Evolutionary conservation across 805 yeast species (phyloP).

Genomic region (Scheffersomyces spartinae): DNA sequence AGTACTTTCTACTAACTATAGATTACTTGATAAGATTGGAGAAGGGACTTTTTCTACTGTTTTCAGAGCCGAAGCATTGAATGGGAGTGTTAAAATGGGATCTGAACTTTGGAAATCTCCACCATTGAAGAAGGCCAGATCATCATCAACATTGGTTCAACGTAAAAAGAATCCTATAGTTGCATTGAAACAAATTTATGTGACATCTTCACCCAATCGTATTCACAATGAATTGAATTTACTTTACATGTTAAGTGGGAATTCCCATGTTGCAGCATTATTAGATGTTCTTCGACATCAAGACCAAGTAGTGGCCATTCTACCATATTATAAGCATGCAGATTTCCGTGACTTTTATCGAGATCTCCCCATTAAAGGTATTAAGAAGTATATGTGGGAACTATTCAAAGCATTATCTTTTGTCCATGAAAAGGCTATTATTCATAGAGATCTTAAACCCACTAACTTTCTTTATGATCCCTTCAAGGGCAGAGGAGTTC

Average conservation of each 20-base stretch:
- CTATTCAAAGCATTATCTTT: constrained; percentile 63
- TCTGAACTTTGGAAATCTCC: constrained; percentile 35
- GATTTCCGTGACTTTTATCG: constrained; percentile 84
- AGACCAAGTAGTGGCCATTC: constrained; percentile 87
- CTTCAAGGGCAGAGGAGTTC: constrained; percentile 56
- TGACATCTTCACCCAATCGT: constrained; percentile 88
- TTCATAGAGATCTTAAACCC: constrained; percentile 36
- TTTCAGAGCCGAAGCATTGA: constrained; percentile 47
- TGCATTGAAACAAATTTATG: constrained; percentile 88
- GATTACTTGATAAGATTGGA: constrained; percentile 47
- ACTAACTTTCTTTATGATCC: constrained; percentile 65
- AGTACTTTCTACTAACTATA: constrained; percentile 35
- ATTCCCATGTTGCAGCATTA: constrained; percentile 73
- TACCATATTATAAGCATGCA: constrained; percentile 84
- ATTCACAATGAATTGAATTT: constrained; percentile 80
- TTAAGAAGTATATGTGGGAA: constrained; percentile 70
- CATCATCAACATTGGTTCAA: constrained; percentile 10
- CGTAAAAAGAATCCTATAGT: constrained; percentile 39
- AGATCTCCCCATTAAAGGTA: constrained; percentile 68
- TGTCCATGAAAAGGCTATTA: constrained; percentile 35
- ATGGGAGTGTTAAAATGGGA: constrained; percentile 24
- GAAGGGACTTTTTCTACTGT: constrained; percentile 60
- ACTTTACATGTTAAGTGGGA: constrained; percentile 56
- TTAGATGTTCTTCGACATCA: constrained; percentile 77
- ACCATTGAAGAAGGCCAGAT: constrained; percentile 19